Evolutionary conservation across 2,329 filamentous ascomycete species (phyloP).

Genomic region (Fusarium succisae): DNA sequence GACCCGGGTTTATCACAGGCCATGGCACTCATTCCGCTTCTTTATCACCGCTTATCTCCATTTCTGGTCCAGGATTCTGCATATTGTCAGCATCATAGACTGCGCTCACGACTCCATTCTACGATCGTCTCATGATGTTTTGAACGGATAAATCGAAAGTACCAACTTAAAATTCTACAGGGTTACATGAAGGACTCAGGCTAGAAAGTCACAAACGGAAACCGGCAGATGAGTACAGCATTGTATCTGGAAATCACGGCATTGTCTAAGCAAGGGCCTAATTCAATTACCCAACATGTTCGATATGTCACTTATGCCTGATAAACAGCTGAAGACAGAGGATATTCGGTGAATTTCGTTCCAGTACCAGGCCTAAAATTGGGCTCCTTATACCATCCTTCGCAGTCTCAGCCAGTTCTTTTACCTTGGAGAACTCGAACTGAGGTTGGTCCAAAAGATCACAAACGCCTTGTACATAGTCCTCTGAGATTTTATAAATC

Average conservation of each 20-base stretch:
- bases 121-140: background rate
- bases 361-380: background rate
- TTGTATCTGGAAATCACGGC: background rate
- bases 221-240: background rate
- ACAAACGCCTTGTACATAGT: background rate
- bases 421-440: background rate
- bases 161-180: rapidly evolving
- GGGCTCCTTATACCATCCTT: slow-evolving; percentile 8
- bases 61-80: background rate
- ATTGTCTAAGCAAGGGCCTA: no score
- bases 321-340: background rate
- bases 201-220: background rate
- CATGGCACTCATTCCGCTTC: background rate
- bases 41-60: slow-evolving; percentile 18
- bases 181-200: no score
- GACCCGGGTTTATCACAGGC: background rate
- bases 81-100: slow-evolving; percentile 16
- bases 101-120: background rate
- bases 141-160: background rate
- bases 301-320: background rate
- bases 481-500: background rate
- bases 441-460: background rate
- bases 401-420: background rate
- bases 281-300: rapidly evolving
- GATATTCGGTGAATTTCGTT: background rate